Evolutionary conservation across 2,329 filamentous ascomycete genomes (phyloP), one percentile per base, ranked within the genome.

Genomic region (Monilinia aucupariae): DNA sequence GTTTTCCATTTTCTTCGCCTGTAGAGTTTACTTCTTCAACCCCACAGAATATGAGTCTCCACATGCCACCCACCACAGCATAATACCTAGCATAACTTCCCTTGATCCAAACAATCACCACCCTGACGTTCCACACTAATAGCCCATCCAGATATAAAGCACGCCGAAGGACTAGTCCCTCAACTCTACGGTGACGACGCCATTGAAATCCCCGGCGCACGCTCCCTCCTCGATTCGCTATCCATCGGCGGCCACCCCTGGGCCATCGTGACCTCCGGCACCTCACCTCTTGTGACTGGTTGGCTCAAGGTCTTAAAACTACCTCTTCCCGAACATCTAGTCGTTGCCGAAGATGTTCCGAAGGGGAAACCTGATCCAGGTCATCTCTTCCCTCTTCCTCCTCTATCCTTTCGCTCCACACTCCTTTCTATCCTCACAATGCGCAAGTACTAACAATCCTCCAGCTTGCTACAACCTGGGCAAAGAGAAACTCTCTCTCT

Each of bases 241-340:
- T 88, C 89, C 66, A 75, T 80, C 45, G 78, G 78, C 59, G 76
- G 78, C 49, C 65, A 68, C 34, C 72, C 71, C 10, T 97, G 93
- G 94, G 90, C 91, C 58, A 96, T 97, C 69, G 92, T 92, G 64
- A 89, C 86, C 0, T 91, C 88, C 0, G 90, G 89, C 49, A 90
- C 88, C 2, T 74, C 78, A 59, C 85, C 79, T 66, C 82, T 93
- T 13, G 83, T 92, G 8, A 79, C 78, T 55, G 90, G 89, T 67
- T 93, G 90, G 90, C 81, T 92, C 52, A 77, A 81, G 45, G 83
- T 85, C 39, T 80, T 92, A 64, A 76, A 80, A 45, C 82, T 93
- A 60, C 84, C 88, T 17, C 78, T 77, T 47, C 90, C 89, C 1
- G 78, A 82, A 67, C 80, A 86, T 70, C 79, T 92, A 58, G 83